Evolutionary conservation across 2,329 filamentous ascomycete genomes (phyloP), one percentile per base, ranked within the genome.

Genomic region (Fulvia fulva): DNA sequence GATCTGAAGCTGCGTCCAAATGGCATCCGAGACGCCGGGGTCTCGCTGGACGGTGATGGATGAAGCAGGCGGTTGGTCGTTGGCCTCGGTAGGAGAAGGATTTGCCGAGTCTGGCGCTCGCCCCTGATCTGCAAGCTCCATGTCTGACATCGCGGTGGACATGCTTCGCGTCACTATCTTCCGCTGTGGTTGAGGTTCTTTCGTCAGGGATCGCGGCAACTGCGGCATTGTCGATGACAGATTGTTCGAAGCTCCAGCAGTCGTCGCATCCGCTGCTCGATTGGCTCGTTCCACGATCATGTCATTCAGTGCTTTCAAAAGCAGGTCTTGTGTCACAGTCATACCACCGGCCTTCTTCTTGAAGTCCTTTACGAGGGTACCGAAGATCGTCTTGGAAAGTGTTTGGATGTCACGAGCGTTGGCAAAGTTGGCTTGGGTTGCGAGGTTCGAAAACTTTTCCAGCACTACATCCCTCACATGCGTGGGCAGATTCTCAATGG

Each of bases 381-480:
- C 69, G 61, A 84, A 83, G 1, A 87, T 79, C 0, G 53, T 65
- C 57, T 80, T 83, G 0, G 74, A 77, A 0, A 89, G 45, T 0
- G 79, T 80, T 12, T 82, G 73, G 1, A 89, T 78, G 49, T 89
- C 87, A 3, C 86, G 78, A 0, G 81, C 86, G 60, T 83, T 89
- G 0, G 81, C 87, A 83, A 86, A 89, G 6, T 77, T 77, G 0
- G 77, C 68, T 2, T 81, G 73, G 0, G 55, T 44, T 0, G 77
- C 68, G 0, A 88, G 69, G 0, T 53, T 41, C 0, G 67, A 51
- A 34, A 87, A 81, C 0, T 70, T 62, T 0, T 65, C 51, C 0
- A 69, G 26, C 5, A 76, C 12, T 12, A 63, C 23, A n/a, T 1
- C 25, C n/a, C 23, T 49, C 5, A 51, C 19, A 11, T 12, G n/a